Conservation (phyloP, 2,329 filamentous ascomycete species). For the Furcasterigmium furcatum region DNA sequence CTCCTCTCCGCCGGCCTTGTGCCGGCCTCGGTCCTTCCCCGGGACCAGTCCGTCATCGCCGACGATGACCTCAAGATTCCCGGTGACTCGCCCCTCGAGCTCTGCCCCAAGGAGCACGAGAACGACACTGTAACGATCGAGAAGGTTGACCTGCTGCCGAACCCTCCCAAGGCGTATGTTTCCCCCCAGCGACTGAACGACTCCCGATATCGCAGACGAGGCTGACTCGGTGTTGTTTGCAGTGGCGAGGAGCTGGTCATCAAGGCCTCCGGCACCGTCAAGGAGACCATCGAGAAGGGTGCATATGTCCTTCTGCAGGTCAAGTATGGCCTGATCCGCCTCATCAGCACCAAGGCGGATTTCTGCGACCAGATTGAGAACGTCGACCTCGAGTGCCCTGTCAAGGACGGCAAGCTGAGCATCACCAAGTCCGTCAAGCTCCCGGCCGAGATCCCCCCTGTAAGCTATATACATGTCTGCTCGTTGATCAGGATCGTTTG, state of each 20-base stretch:
- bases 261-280: slow-evolving; percentile 72
- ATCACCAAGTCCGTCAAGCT: slow-evolving; percentile 82
- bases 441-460: slow-evolving; percentile 82
- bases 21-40: slow-evolving; percentile 43
- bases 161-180: slow-evolving; percentile 82
- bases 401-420: slow-evolving; percentile 72
- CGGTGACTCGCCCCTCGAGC: slow-evolving; percentile 80
- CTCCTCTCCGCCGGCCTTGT: slow-evolving; percentile 42
- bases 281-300: slow-evolving; percentile 68
- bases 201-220: slow-evolving; percentile 59
- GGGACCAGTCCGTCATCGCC: slow-evolving; percentile 44
- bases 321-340: slow-evolving; percentile 90
- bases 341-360: slow-evolving; percentile 77
- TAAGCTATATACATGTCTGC: slow-evolving; percentile 46
- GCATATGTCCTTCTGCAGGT: slow-evolving; percentile 81
- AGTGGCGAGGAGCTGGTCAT: slow-evolving; percentile 80
- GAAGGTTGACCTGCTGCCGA: slow-evolving; percentile 76
- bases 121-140: slow-evolving; percentile 73
- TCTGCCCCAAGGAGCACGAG: slow-evolving; percentile 65
- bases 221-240: slow-evolving; percentile 1
- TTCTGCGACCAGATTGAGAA: slow-evolving; percentile 88
- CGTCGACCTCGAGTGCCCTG: slow-evolving; percentile 84
- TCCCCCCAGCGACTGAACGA: neutral
- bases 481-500: too few relatives aligned
- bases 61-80: slow-evolving; percentile 63